Conservation (phyloP, 345 rosid genomes). For the Laguncularia racemosa region DNA sequence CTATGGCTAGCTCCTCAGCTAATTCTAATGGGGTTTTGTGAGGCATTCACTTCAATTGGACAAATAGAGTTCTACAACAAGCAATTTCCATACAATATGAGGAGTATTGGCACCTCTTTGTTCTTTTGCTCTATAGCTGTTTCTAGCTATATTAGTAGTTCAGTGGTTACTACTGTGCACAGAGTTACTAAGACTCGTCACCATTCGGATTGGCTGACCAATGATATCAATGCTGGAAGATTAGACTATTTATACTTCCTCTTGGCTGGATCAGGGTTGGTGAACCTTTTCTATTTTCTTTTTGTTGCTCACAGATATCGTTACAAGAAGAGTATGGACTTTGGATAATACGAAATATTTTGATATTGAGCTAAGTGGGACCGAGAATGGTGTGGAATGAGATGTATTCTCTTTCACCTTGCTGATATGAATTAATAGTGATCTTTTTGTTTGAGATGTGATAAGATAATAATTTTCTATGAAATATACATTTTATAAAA, state of each 20-base stretch:
- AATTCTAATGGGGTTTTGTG: conserved; percentile 41
- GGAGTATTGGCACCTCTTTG: conserved; percentile 50
- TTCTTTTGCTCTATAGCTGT: conserved; percentile 31
- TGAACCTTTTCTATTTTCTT: conserved; percentile 42
- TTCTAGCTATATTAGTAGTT: conserved; percentile 28
- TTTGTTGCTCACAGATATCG: conserved; percentile 32
- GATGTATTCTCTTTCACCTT: too few species aligned
- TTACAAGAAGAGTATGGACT: conserved; percentile 25
- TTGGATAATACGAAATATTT: too few species aligned
- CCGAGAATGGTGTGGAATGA: background rate
- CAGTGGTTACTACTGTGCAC: conserved; percentile 33
- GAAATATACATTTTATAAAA: too few species aligned
- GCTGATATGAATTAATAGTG: too few species aligned
- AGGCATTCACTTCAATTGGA: conserved; percentile 54
- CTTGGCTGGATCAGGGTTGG: conserved; percentile 35
- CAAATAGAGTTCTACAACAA: conserved; percentile 56
- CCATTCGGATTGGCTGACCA: conserved; percentile 45
- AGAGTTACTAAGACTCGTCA: conserved; percentile 25
- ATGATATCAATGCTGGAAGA: conserved; percentile 37
- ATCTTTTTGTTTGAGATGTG: too few species aligned
- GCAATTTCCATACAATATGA: conserved; percentile 59
- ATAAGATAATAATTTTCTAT: too few species aligned
- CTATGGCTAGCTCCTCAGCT: conserved; percentile 61
- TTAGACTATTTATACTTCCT: conserved; percentile 52
- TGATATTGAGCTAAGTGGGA: conserved; percentile 11